Conservation (phyloP, 2,329 filamentous ascomycete species). For the Fusarium acutatum region DNA sequence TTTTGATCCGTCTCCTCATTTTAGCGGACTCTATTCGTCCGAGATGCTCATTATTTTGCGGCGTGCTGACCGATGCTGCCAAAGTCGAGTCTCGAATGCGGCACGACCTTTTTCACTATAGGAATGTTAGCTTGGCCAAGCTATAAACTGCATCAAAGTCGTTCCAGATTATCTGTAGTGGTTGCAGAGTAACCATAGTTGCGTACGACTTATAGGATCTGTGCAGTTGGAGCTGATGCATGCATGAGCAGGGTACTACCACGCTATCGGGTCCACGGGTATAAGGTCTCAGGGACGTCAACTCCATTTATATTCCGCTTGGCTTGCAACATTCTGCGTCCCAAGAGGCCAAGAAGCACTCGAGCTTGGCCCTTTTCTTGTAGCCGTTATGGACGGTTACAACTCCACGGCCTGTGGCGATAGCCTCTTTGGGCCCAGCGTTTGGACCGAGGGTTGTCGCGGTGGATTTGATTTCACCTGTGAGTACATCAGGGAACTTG, state of each 20-base stretch:
- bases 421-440: constrained; percentile 42
- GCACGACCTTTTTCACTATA: background rate
- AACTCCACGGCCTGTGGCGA: constrained; percentile 42
- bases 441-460: constrained; percentile 42
- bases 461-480: constrained; percentile 47
- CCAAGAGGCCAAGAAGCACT: background rate
- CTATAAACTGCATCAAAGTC: background rate
- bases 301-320: background rate
- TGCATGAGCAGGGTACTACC: background rate
- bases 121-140: background rate
- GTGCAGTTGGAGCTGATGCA: background rate
- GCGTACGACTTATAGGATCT: background rate
- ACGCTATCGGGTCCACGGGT: background rate
- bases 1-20: background rate
- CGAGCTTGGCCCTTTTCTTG: background rate
- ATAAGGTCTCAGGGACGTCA: background rate
- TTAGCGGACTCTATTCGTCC: constrained; percentile 1
- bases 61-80: constrained; percentile 3
- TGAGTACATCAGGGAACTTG: constrained; percentile 1
- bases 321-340: background rate
- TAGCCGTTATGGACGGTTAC: constrained; percentile 28
- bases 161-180: background rate
- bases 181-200: background rate
- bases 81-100: background rate
- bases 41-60: background rate